A percentile compares a stretch with the other conserved stretches of the same genome.
These are phyloP conservation scores for Neolentinus lepideus DNA, from an alignment of 1,284 basidiomycete species.

Conservation along the genomic window DNA sequence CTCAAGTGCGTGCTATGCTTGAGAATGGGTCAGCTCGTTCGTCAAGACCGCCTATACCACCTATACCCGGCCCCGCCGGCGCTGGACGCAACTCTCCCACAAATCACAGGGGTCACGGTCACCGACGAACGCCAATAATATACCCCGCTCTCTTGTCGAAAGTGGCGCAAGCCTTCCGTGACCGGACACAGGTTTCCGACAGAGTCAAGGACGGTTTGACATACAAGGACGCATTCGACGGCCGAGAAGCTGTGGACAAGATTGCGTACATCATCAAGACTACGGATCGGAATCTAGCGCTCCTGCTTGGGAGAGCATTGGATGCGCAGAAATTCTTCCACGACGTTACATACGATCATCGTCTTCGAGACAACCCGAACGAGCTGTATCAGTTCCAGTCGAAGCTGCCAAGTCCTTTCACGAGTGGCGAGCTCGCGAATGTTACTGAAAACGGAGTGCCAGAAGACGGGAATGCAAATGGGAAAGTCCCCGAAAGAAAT, in stretches of 20 bases:
- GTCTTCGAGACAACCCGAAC: slow-evolving; percentile 80
- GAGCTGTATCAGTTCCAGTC: slow-evolving; percentile 93
- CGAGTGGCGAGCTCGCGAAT: slow-evolving; percentile 61
- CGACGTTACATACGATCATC: slow-evolving; percentile 98
- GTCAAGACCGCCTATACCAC: slow-evolving; percentile 31
- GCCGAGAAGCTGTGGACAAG: slow-evolving; percentile 93
- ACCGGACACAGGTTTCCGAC: slow-evolving; percentile 73
- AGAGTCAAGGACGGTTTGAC: slow-evolving; percentile 91
- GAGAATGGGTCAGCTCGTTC: slow-evolving; percentile 17
- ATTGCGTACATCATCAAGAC: slow-evolving; percentile 98
- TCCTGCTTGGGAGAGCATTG: slow-evolving; percentile 89
- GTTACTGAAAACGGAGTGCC: slow-evolving; percentile 26
- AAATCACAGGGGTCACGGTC: neutral
- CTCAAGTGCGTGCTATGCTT: slow-evolving; percentile 24
- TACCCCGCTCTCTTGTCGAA: slow-evolving; percentile 94
- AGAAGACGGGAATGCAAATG: slow-evolving; percentile 18
- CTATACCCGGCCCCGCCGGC: slow-evolving; percentile 15
- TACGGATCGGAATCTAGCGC: slow-evolving; percentile 91
- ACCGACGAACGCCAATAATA: slow-evolving; percentile 64
- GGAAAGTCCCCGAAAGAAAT: slow-evolving; percentile 16
- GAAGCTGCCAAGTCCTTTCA: slow-evolving; percentile 69
- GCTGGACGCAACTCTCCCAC: slow-evolving; percentile 42
- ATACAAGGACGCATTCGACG: slow-evolving; percentile 96
- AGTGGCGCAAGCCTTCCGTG: slow-evolving; percentile 90
- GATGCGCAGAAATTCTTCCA: slow-evolving; percentile 99